Percentiles rank a stretch among this genome's conserved stretches.
Evolutionary conservation across 2,329 filamentous ascomycete species (phyloP).

Genomic region (Dendrostoma leiphaemia): DNA sequence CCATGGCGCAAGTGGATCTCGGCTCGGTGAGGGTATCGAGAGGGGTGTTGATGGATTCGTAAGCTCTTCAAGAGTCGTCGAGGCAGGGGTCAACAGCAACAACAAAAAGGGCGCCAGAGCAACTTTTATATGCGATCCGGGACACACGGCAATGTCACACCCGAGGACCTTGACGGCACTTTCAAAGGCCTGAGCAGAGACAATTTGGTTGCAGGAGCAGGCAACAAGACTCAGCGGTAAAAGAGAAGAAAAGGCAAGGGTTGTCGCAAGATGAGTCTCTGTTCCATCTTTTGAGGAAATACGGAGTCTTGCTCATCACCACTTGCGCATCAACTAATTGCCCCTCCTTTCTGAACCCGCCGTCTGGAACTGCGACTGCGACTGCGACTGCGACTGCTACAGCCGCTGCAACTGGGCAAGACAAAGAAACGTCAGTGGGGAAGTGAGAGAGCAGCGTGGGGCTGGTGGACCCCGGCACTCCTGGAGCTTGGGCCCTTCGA

Average conservation of each 20-base stretch:
- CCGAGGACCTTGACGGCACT: not conserved
- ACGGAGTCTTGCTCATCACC: not conserved
- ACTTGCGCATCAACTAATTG: not conserved
- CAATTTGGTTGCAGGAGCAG: not conserved
- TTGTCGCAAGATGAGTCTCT: not conserved
- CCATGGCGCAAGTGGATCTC: conserved; percentile 42
- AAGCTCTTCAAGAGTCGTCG: not conserved
- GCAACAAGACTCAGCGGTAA: not conserved
- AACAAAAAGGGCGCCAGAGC: not conserved
- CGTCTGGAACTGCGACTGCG: not conserved
- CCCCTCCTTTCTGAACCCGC: conserved; percentile 1
- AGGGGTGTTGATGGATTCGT: not conserved
- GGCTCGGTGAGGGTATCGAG: not conserved
- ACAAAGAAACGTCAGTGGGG: not conserved
- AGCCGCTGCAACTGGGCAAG: too few species aligned
- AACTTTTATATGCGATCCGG: not conserved
- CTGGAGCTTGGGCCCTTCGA: too few species aligned
- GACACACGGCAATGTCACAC: not conserved
- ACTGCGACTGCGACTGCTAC: not conserved
- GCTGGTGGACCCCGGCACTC: not conserved
- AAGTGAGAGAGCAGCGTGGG: not conserved
- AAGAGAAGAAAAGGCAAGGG: not conserved
- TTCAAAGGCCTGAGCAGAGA: not conserved
- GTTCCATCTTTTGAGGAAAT: not conserved
- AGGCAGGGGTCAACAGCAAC: not conserved